These are phyloP conservation scores for Plasmodium gaboni DNA, from an alignment of 169 alveolate genomes.

Conservation along the genomic window DNA sequence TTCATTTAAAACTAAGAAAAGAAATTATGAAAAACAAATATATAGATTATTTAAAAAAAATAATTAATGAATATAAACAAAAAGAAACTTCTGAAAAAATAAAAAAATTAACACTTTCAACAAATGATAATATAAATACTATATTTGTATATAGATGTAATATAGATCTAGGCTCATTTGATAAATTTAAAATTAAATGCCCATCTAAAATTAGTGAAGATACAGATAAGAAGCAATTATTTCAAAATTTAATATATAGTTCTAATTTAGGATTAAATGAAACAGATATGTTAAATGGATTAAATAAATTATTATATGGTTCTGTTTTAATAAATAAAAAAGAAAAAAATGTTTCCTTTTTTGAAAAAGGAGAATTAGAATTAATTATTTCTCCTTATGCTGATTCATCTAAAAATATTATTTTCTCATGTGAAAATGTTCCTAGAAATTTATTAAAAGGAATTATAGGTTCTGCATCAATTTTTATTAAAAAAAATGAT, in stretches of 20 bases:
- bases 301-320: constrained; percentile 31
- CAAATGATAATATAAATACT: not conserved
- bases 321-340: constrained; percentile 27
- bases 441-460: constrained; percentile 13
- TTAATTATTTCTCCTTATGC: constrained; percentile 53
- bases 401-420: constrained; percentile 32
- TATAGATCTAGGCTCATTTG: constrained; percentile 42
- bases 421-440: constrained; percentile 48
- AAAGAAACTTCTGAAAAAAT: not conserved
- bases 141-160: constrained; percentile 38
- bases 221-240: no score
- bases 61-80: constrained; percentile 7
- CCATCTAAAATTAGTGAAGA: not conserved
- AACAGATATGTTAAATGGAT: constrained; percentile 16
- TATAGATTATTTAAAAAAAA: constrained; percentile 31
- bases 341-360: constrained; percentile 29
- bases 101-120: no score
- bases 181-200: constrained; percentile 34
- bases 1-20: constrained; percentile 39
- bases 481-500: constrained; percentile 60
- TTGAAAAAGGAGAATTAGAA: constrained; percentile 52
- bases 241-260: not conserved
- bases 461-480: constrained; percentile 40
- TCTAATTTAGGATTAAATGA: constrained; percentile 38
- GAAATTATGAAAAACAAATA: constrained; percentile 43